Percentiles rank a stretch among this genome's conserved stretches.
phyloP scores from a whole-genome alignment of 1,139 yeast species.

The Diutina siamensis region DNA sequence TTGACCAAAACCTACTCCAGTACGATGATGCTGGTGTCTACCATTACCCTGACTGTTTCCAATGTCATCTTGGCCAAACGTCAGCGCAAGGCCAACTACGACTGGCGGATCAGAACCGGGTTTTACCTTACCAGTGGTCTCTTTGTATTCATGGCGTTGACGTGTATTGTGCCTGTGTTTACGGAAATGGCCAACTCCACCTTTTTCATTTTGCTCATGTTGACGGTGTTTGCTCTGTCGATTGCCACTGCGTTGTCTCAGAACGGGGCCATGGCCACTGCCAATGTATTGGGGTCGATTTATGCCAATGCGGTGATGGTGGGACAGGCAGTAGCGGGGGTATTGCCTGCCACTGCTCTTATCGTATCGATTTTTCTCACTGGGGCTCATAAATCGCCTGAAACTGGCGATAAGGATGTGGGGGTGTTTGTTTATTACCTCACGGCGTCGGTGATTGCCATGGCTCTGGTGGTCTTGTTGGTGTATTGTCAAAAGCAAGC shows the following conservation, averaged over 20 bases:
- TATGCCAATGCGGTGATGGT: slow-evolving; percentile 86
- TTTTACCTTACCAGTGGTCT: slow-evolving; percentile 43
- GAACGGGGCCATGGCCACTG: slow-evolving; percentile 84
- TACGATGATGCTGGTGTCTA: slow-evolving; percentile 83
- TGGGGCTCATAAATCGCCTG: slow-evolving; percentile 15
- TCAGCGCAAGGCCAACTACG: slow-evolving; percentile 56
- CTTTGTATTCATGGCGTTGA: slow-evolving; percentile 37
- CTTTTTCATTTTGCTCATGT: slow-evolving; percentile 41
- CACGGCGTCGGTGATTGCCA: slow-evolving; percentile 55
- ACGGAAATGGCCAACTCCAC: slow-evolving; percentile 26
- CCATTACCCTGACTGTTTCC: slow-evolving; percentile 52
- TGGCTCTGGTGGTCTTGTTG: slow-evolving; percentile 32
- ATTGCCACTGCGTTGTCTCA: slow-evolving; percentile 67
- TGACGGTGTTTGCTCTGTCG: slow-evolving; percentile 47
- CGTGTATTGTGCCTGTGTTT: slow-evolving; percentile 35
- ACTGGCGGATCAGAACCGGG: slow-evolving; percentile 47
- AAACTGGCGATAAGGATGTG: slow-evolving; percentile 13
- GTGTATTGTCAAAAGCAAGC: slow-evolving; percentile 10
- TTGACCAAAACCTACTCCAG: slow-evolving; percentile 60
- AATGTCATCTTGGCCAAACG: slow-evolving; percentile 57
- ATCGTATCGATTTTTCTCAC: slow-evolving; percentile 45
- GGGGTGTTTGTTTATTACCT: slow-evolving; percentile 56
- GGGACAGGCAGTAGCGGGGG: slow-evolving; percentile 93
- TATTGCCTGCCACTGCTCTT: slow-evolving; percentile 70
- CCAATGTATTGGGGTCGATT: slow-evolving; percentile 63